phyloP scores from a whole-genome alignment of 2,329 filamentous ascomycete species.

The Xylariales sp. region DNA sequence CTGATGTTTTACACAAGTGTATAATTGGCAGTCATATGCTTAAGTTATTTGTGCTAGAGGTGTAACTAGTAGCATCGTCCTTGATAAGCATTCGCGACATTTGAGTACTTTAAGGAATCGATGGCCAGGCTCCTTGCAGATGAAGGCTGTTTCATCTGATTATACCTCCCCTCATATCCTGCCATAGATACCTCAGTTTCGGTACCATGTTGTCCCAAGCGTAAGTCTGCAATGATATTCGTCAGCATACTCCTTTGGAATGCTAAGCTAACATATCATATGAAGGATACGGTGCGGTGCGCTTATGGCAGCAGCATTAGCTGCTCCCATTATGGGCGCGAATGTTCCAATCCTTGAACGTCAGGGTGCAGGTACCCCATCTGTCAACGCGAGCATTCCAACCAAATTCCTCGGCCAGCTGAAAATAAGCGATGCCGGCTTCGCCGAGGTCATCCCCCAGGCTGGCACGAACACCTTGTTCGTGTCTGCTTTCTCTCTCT shows the following conservation, averaged over 20 bases:
- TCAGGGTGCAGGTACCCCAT: neutral
- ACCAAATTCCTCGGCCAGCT: neutral
- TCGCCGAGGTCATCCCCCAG: constrained; percentile 4
- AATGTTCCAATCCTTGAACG: neutral
- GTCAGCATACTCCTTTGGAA: neutral
- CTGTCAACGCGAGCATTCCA: neutral
- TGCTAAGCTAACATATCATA: neutral
- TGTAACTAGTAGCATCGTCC: too few species aligned
- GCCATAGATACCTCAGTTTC: too few species aligned
- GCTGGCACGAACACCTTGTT: neutral
- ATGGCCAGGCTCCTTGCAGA: too few species aligned
- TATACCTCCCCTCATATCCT: too few species aligned
- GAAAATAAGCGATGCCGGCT: neutral
- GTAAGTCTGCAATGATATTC: neutral
- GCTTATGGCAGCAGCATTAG: neutral
- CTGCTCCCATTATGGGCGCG: neutral
- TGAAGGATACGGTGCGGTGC: neutral
- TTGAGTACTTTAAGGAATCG: too few species aligned
- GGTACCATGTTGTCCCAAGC: neutral
- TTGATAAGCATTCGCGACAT: too few species aligned
- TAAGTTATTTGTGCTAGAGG: too few species aligned
- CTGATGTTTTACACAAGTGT: too few species aligned
- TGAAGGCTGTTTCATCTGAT: too few species aligned
- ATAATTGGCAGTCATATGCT: too few species aligned
- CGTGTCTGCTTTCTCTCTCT: neutral